Evolutionary conservation across 495 filamentous ascomycete genomes (phyloP), one percentile per base, ranked within the genome.

Genomic region (Astrocystis sublimbata): DNA sequence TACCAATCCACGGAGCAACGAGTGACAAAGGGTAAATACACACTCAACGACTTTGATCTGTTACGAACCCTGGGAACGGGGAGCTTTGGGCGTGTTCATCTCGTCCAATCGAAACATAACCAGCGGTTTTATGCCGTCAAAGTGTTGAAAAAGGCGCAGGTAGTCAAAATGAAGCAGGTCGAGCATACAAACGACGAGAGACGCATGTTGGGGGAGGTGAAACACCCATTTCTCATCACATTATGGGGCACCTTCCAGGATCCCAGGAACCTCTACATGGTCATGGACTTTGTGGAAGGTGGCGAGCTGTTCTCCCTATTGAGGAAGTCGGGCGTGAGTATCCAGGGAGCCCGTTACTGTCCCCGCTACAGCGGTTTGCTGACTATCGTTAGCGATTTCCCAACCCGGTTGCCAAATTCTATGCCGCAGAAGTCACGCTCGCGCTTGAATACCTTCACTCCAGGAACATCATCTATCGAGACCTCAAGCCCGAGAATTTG

Each of bases 241-340:
- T 76, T 98, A 46, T 98, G 96, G 96, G 96, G 96, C 35, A 98
- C 94, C 17, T 98, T 97, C 74, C 92, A 98, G 73, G 96, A 98
- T 66, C 83, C 90, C 19, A 89, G 87, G 73, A 98, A 98, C 71
- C 78, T 98, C 21, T 98, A 98, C 81, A 98, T 98, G 94, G 94
- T 98, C 65, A 98, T 98, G 94, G 94, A 98, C 70, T 98, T 98
- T 79, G 91, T 98, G n/a, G 96, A 98, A 75, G 94, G 94, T 66
- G 94, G 94, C 59, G 96, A 98, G 79, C 80, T 98, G 52, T 98
- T 98, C 75, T 97, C 93, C 69, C 73, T 98, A 66, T 79, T 98
- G 58, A 86, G 96, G 60, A 97, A 97, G 77, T 97, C 93, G 38
- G 96, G 97, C 82, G 94, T 97, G 80, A 77, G 89, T 80, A 43